Evolutionary conservation across 352 stramenopile species (phyloP).

Genomic region (Globisporangium perplexum): DNA sequence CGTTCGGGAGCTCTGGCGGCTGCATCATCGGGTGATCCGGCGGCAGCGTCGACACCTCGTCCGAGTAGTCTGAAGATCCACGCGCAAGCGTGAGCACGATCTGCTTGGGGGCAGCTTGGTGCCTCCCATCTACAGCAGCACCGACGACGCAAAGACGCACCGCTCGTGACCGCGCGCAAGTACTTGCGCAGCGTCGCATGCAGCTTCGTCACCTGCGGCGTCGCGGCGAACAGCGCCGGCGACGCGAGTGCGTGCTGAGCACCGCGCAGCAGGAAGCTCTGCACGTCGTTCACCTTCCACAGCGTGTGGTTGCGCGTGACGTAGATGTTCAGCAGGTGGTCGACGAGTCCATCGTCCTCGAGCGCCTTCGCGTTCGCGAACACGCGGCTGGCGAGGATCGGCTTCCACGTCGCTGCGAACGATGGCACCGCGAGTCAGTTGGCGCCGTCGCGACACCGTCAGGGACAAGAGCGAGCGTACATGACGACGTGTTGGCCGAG

Average conservation of each 20-base stretch:
- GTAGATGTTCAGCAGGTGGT: constrained; percentile 81
- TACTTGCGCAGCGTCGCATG: constrained; percentile 66
- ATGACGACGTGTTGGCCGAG: constrained; percentile 51
- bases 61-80: constrained; percentile 61
- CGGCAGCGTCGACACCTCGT: constrained; percentile 82
- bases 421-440: neutral
- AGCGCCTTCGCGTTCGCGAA: constrained; percentile 72
- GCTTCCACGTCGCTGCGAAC: constrained; percentile 65
- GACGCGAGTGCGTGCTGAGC: constrained; percentile 63
- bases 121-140: too few relatives aligned
- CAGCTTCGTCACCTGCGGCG: constrained; percentile 54
- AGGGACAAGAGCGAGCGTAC: constrained; percentile 19
- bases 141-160: too few relatives aligned
- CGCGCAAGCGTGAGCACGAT: neutral
- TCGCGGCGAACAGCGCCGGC: constrained; percentile 34
- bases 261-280: constrained; percentile 57
- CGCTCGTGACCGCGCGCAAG: constrained; percentile 48
- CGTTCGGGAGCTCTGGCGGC: constrained; percentile 51
- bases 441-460: neutral
- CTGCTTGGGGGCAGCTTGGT: too few relatives aligned
- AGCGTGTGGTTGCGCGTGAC: constrained; percentile 68
- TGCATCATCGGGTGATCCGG: constrained; percentile 83
- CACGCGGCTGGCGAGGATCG: constrained; percentile 61
- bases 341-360: constrained; percentile 45
- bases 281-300: constrained; percentile 81